phyloP scores from a whole-genome alignment of 805 yeast genomes.

The Candida sithepensis region DNA sequence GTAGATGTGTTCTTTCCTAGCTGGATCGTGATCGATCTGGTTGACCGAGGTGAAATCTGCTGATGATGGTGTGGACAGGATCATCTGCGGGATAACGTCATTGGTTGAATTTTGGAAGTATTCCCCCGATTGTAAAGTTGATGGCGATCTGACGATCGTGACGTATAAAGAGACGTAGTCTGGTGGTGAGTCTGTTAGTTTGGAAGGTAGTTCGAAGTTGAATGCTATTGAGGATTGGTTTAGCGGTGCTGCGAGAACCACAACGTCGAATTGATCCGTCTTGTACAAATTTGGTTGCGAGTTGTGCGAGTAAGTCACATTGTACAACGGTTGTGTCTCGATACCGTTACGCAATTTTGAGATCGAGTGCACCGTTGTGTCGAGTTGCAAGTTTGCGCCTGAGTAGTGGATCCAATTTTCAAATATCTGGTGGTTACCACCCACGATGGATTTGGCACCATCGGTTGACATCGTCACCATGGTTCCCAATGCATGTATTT shows the following conservation, averaged over 20 bases:
- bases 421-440: constrained; percentile 45
- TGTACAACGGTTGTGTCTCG: constrained; percentile 2
- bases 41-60: constrained; percentile 34
- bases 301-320: constrained; percentile 2
- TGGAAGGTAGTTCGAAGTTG: constrained; percentile 6
- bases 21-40: constrained; percentile 26
- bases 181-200: constrained; percentile 13
- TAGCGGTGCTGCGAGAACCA: constrained; percentile 43
- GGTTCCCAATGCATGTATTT: constrained; percentile 42
- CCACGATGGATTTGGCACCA: constrained; percentile 33
- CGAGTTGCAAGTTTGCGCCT: constrained; percentile 30
- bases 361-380: constrained; percentile 28
- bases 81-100: constrained; percentile 20
- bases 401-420: constrained; percentile 36
- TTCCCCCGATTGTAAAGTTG: constrained; percentile 8
- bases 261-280: constrained; percentile 35
- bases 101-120: constrained; percentile 8
- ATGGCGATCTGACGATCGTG: constrained; percentile 29
- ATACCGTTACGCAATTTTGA: background rate
- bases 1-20: constrained; percentile 33
- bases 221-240: constrained; percentile 27
- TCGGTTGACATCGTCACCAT: constrained; percentile 38
- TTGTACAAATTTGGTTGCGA: background rate
- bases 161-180: constrained; percentile 39
- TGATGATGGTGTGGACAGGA: constrained; percentile 24